Conservation (phyloP, 352 stramenopile species). For the Pythium utonaiense region DNA sequence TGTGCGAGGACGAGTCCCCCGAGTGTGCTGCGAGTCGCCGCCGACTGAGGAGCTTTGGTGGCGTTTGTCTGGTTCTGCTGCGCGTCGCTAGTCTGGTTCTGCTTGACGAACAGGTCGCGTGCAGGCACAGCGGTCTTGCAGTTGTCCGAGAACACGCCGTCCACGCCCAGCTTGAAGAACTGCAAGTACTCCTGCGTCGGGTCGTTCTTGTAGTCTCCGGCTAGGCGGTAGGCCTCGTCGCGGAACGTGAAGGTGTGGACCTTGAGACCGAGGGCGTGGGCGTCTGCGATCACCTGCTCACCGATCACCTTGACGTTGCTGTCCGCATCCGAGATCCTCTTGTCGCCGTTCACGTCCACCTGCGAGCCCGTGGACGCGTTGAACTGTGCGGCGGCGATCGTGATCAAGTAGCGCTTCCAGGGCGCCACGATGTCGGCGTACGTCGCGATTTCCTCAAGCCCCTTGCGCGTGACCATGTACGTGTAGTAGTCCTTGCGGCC, state of each 20-base stretch:
- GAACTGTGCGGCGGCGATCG: slow-evolving; percentile 41
- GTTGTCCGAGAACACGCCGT: slow-evolving; percentile 45
- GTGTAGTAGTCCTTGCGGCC: slow-evolving; percentile 44
- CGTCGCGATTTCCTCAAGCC: slow-evolving; percentile 53
- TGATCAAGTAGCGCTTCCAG: slow-evolving; percentile 77
- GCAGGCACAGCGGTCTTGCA: slow-evolving; percentile 9
- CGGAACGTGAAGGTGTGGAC: slow-evolving; percentile 60
- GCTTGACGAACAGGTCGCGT: slow-evolving; percentile 2
- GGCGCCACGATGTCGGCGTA: slow-evolving; percentile 64
- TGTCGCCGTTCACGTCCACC: slow-evolving; percentile 5
- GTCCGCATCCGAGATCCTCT: slow-evolving; percentile 12
- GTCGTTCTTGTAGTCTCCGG: slow-evolving; percentile 54
- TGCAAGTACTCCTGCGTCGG: slow-evolving; percentile 53
- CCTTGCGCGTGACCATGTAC: slow-evolving; percentile 38
- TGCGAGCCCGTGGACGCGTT: slow-evolving; percentile 27
- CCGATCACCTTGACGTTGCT: slow-evolving; percentile 2
- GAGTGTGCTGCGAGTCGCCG: too few relatives aligned
- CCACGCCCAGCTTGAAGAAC: slow-evolving; percentile 52
- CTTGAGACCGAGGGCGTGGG: slow-evolving; percentile 43
- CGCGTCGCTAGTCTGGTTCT: neutral
- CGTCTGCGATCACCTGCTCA: slow-evolving; percentile 50
- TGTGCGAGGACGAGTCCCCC: too few relatives aligned
- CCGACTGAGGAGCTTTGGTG: too few relatives aligned
- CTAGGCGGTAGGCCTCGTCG: slow-evolving; percentile 55
- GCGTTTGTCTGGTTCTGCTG: too few relatives aligned